phyloP scores from a whole-genome alignment of 805 yeast genomes.

The Candida ovalis region DNA sequence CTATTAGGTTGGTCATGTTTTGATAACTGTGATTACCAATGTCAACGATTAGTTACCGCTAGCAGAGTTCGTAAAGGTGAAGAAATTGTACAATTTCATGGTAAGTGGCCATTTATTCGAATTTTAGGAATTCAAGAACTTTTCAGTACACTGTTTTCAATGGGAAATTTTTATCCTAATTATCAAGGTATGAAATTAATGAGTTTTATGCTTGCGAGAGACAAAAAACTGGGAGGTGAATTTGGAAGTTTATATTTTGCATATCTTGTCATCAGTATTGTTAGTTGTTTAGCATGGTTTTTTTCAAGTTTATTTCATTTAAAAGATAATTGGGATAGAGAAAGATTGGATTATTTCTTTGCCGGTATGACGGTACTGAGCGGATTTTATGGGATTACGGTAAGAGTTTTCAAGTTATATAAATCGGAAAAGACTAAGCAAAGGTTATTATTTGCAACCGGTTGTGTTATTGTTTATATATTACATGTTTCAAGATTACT shows the following conservation, averaged over 20 bases:
- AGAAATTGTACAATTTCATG: constrained; percentile 82
- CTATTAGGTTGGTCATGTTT: constrained; percentile 69
- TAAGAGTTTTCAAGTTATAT: constrained; percentile 61
- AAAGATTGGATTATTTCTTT: constrained; percentile 83
- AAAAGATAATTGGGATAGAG: constrained; percentile 79
- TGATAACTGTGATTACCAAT: constrained; percentile 86
- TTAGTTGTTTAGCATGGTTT: constrained; percentile 84
- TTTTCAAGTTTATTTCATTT: constrained; percentile 83
- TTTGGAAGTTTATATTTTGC: constrained; percentile 31
- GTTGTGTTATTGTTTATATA: constrained; percentile 49
- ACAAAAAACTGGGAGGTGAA: constrained; percentile 20
- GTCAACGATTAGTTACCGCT: constrained; percentile 73
- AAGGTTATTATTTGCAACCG: constrained; percentile 35
- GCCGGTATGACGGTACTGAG: constrained; percentile 86
- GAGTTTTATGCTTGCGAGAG: constrained; percentile 18
- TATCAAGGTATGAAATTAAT: constrained; percentile 40
- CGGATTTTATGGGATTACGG: constrained; percentile 68
- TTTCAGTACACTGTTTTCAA: constrained; percentile 74
- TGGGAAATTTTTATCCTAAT: constrained; percentile 67
- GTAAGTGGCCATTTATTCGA: constrained; percentile 93
- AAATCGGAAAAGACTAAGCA: constrained; percentile 21
- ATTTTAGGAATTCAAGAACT: constrained; percentile 81
- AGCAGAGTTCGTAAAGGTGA: constrained; percentile 44
- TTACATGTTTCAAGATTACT: constrained; percentile 65
- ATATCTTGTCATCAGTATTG: constrained; percentile 48